phyloP scores from a whole-genome alignment of 257 asterid genomes.

The Rauvolfia tetraphylla region DNA sequence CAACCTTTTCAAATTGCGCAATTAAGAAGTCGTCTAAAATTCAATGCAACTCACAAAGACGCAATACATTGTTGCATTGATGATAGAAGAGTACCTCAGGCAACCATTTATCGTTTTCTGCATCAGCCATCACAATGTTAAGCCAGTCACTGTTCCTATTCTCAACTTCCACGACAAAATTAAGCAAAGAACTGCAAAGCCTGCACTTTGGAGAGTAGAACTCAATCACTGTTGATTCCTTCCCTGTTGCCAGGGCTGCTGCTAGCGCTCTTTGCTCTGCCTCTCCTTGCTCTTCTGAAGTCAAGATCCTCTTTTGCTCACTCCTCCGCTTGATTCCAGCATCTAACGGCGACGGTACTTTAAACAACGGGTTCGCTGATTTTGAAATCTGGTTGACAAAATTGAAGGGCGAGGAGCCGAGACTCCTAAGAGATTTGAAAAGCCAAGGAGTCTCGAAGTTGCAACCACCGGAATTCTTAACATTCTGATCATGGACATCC shows the following conservation, averaged over 20 bases:
- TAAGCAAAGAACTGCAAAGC: slow-evolving; percentile 70
- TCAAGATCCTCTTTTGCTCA: slow-evolving; percentile 25
- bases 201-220: slow-evolving; percentile 83
- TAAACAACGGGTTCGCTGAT: slow-evolving; percentile 17
- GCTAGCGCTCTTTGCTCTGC: slow-evolving; percentile 80
- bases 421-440: slow-evolving; percentile 50
- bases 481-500: slow-evolving; percentile 32
- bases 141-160: slow-evolving; percentile 68
- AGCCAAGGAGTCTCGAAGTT: slow-evolving; percentile 66
- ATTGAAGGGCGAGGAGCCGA: slow-evolving; percentile 41
- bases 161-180: slow-evolving; percentile 62
- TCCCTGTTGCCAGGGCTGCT: slow-evolving; percentile 56
- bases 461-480: slow-evolving; percentile 37
- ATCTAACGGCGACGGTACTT: slow-evolving; percentile 10
- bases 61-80: not conserved
- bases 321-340: slow-evolving; percentile 10
- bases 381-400: slow-evolving; percentile 34
- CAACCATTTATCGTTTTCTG: slow-evolving; percentile 69
- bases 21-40: not conserved
- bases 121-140: slow-evolving; percentile 74
- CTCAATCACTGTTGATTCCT: slow-evolving; percentile 68
- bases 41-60: not conserved
- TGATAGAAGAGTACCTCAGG: slow-evolving; percentile 59
- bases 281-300: slow-evolving; percentile 59
- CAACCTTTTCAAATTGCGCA: too few species aligned